Conservation (phyloP, 306 rosid genomes). For the Castanea crenata region DNA sequence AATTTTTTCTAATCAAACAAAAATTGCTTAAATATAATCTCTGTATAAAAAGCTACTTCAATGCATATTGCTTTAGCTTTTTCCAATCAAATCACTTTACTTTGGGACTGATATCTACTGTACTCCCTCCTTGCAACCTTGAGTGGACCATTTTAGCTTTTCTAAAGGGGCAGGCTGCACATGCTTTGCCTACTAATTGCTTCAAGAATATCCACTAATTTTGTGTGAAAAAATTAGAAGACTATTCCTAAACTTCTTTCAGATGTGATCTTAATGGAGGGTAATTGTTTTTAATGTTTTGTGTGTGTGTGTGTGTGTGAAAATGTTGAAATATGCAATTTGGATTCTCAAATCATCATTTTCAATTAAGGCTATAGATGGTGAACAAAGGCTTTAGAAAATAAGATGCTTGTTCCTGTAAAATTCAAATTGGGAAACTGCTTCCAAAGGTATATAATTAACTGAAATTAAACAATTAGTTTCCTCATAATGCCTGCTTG, state of each 20-base stretch:
- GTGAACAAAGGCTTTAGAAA: not conserved
- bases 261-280: too few species aligned
- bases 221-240: not conserved
- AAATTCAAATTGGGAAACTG: not conserved
- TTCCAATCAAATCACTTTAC: not conserved
- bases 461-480: not conserved
- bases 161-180: not conserved
- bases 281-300: not conserved
- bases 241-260: not conserved
- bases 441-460: not conserved
- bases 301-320: not conserved
- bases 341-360: not conserved
- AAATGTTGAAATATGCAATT: not conserved
- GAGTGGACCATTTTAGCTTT: not conserved
- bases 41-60: not conserved
- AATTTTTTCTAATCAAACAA: not conserved
- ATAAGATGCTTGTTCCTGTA: not conserved
- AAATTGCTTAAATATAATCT: not conserved
- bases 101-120: not conserved
- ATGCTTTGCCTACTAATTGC: not conserved
- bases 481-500: conserved; percentile 5
- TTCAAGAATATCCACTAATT: not conserved
- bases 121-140: not conserved
- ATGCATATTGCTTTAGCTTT: not conserved
- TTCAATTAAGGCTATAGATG: not conserved